A percentile compares a stretch with the other conserved stretches of the same genome.
Evolutionary conservation across 1,284 basidiomycete species (phyloP).

Genomic region (Mycena sp.): DNA sequence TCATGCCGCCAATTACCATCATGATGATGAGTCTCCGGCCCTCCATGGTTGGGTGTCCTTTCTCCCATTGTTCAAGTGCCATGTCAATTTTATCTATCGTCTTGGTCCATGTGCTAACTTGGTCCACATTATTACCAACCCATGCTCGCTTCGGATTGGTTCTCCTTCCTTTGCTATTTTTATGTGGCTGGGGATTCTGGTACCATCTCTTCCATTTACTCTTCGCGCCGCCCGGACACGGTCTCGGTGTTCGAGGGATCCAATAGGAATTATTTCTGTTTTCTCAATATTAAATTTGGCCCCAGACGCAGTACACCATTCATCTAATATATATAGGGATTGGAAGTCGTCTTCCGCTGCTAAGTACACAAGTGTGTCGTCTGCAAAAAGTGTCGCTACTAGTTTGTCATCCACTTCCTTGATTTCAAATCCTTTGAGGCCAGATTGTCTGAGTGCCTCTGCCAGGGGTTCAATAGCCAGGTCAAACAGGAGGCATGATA

Average conservation of each 20-base stretch:
- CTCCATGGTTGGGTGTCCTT: constrained; percentile 14
- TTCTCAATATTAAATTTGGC: constrained; percentile 38
- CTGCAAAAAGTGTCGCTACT: constrained; percentile 28
- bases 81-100: constrained; percentile 21
- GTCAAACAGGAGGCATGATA: constrained; percentile 35
- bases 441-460: constrained; percentile 26
- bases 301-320: constrained; percentile 35
- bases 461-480: constrained; percentile 40
- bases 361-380: constrained; percentile 29
- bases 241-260: constrained; percentile 13
- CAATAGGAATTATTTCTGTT: constrained; percentile 35
- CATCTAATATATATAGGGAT: constrained; percentile 25
- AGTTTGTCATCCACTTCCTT: constrained; percentile 17
- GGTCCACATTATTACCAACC: constrained; percentile 23
- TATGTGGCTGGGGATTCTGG: constrained; percentile 6
- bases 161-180: constrained; percentile 23
- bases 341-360: constrained; percentile 23
- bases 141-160: constrained; percentile 24
- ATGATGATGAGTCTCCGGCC: constrained; percentile 11
- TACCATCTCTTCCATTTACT: constrained; percentile 12
- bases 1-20: constrained; percentile 19
- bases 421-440: constrained; percentile 33
- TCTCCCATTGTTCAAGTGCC: constrained; percentile 12
- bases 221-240: constrained; percentile 1
- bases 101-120: constrained; percentile 13